Evolutionary conservation across 1,139 yeast species (phyloP).

Genomic region (Saccharomycopsis phalli): DNA sequence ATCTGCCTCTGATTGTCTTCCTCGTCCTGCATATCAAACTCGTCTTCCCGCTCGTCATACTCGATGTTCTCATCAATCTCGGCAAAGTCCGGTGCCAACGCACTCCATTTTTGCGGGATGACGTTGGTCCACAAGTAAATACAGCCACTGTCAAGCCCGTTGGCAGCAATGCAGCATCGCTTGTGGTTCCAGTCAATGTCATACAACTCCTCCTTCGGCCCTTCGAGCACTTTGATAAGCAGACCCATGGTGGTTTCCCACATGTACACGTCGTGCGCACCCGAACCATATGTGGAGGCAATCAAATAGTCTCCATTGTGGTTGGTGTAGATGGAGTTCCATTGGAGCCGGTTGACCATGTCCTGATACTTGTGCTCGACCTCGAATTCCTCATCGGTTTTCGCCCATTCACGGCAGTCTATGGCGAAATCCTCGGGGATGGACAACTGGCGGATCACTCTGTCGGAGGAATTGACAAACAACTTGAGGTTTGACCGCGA

Average conservation of each 20-base stretch:
- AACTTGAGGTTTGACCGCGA: constrained; percentile 61
- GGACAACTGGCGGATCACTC: constrained; percentile 64
- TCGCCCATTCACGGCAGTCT: constrained; percentile 20
- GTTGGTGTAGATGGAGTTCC: constrained; percentile 77
- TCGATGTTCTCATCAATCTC: constrained; percentile 90
- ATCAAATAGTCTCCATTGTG: constrained; percentile 77
- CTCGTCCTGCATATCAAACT: constrained; percentile 72
- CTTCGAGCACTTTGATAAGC: constrained; percentile 79
- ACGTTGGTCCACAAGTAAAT: constrained; percentile 77
- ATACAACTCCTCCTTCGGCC: constrained; percentile 79
- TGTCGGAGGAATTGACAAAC: constrained; percentile 74
- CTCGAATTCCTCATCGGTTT: constrained; percentile 47
- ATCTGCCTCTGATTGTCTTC: constrained; percentile 53
- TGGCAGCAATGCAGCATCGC: constrained; percentile 72
- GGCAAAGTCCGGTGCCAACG: constrained; percentile 92
- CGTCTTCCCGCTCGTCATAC: constrained; percentile 85
- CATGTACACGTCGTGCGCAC: constrained; percentile 79
- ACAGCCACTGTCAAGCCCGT: constrained; percentile 80
- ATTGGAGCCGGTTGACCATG: constrained; percentile 78
- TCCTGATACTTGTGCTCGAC: constrained; percentile 83
- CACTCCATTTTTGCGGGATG: constrained; percentile 93
- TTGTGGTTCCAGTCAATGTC: constrained; percentile 82
- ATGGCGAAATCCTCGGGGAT: constrained; percentile 40
- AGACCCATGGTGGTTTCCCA: constrained; percentile 94
- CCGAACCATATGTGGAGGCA: constrained; percentile 82